Evolutionary conservation across 2,329 filamentous ascomycete species (phyloP), one percentile per base, ranked within the genome.

Genomic region (Colletotrichum navitas): DNA sequence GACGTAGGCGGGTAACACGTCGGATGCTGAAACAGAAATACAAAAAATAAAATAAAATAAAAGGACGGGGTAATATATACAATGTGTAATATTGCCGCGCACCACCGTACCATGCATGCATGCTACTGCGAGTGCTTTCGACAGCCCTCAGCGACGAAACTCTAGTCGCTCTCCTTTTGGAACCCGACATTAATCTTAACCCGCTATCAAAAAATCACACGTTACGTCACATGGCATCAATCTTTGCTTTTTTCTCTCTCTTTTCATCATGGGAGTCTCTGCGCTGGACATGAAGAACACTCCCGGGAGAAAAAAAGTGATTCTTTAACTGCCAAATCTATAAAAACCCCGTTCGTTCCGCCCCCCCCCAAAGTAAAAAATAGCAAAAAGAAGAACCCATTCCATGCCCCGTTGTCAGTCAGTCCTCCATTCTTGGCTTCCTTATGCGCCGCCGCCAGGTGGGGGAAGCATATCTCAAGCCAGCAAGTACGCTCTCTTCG

Each of bases 401-500:
- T 63, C 63, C 66, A 68, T 63, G 45, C 12, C 43, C 43, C 26
- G 16, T 11, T 11, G 8, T 36, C 34, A 36, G 36, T 55, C 45
- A 24, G 11, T 63, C 36, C 36, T 54, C 63, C 47, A 54, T 63
- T 43, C 52, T 58, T 58, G 67, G 36, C 62, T 47, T 41, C 45
- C 54, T n/a, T 45, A 63, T 54, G 54, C 60, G 36, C 54, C 45
- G 41, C 59, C 68, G 59, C 36, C 49, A 34, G 18, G 18, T 6
- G n/a, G 12, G 49, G 16, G 18, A 68, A 60, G 59, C 68, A 71
- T 68, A 68, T 68, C 63, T 68, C 45, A 26, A 56, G 63, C 59
- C 68, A 68, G 68, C 59, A 68, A 68, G 65, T 68, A 68, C 68
- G 68, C 68, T 71, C 68, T 71, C 47, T 71, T 54, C 65, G 68